Percentiles rank a stretch among this genome's conserved stretches.
Evolutionary conservation across 2,329 filamentous ascomycete species (phyloP).

Genomic region (Fusarium equiseti): DNA sequence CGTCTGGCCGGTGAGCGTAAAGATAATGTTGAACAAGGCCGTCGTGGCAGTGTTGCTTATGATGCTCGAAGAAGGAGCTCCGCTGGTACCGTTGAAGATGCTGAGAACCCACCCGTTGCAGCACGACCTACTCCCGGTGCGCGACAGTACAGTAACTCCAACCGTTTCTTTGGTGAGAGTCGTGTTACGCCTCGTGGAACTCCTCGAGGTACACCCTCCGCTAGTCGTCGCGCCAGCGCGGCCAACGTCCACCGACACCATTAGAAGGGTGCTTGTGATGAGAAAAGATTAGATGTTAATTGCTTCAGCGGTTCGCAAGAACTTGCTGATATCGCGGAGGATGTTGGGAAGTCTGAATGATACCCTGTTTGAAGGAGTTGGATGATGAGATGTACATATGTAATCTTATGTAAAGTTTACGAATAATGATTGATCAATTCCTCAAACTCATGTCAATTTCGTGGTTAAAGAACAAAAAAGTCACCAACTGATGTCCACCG

Average conservation of each 20-base stretch:
- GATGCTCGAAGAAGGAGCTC: constrained; percentile 46
- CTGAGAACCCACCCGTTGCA: constrained; percentile 29
- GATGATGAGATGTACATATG: neutral
- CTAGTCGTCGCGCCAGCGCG: constrained; percentile 46
- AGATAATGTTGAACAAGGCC: constrained; percentile 48
- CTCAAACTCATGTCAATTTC: no score
- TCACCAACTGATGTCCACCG: no score
- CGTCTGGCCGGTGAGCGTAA: constrained; percentile 62
- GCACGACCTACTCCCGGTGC: constrained; percentile 32
- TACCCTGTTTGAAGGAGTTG: constrained; percentile 9
- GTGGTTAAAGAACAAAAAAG: no score
- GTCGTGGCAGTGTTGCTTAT: constrained; percentile 46
- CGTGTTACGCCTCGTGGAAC: constrained; percentile 56
- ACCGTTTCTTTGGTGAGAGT: constrained; percentile 58
- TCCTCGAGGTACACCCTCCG: constrained; percentile 54
- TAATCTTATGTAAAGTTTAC: neutral
- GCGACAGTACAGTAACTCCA: constrained; percentile 54
- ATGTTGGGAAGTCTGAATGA: neutral
- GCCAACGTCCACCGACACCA: constrained; percentile 7
- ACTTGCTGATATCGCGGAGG: neutral
- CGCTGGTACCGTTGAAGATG: constrained; percentile 14
- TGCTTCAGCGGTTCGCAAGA: neutral
- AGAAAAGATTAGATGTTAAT: neutral
- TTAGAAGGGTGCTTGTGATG: neutral
- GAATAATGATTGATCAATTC: neutral